Evolutionary conservation across 768 basidiomycete genomes (phyloP), one percentile per base, ranked within the genome.

Genomic region (Tricholoma flavovirens): DNA sequence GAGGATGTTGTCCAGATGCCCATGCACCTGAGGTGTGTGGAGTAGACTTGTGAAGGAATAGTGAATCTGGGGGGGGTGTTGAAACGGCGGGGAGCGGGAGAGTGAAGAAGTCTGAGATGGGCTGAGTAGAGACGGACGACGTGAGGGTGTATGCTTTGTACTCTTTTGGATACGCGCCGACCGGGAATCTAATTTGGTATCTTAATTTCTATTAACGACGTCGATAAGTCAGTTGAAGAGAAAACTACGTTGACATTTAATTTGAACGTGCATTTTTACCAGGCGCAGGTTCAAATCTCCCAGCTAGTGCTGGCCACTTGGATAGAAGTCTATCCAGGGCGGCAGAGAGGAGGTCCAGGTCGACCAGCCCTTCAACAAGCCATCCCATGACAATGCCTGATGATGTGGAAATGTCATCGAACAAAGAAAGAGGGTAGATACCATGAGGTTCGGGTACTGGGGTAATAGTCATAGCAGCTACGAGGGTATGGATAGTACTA

Each of bases 331-430:
- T 63, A 5, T 59, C 53, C 53, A 77, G 62, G 7, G 74, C 74
- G 21, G 49, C 42, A 3, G 58, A 58, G 19, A 77, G 57, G 38
- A 66, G 67, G 26, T 65, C 53, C n/a, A 61, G 59, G 60, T 77
- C 71, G 46, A 77, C 66, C 17, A 59, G 64, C 7, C 76, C 76
- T 60, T 75, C 68, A 1, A 77, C 69, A 12, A 77, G 67, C 76
- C 76, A 77, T n/a, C 73, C 76, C 17, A 74, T 76, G n/a, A 74
- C 61, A 55, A 76, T 74, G 1, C 69, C 69, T 2, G 73, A 73
- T 49, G 59, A 62, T 56, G 76, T 73, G 53, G 75, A 73, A 5
- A 69, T 64, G 45, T 60, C 62, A 55, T 76, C 75, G 58, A 76
- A 73, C 12, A 66, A 63, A 7, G 73, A 73, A 15, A 77, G 66